These are phyloP conservation scores for Boechera retrofracta DNA, from an alignment of 345 rosid species.

Conservation along the genomic window DNA sequence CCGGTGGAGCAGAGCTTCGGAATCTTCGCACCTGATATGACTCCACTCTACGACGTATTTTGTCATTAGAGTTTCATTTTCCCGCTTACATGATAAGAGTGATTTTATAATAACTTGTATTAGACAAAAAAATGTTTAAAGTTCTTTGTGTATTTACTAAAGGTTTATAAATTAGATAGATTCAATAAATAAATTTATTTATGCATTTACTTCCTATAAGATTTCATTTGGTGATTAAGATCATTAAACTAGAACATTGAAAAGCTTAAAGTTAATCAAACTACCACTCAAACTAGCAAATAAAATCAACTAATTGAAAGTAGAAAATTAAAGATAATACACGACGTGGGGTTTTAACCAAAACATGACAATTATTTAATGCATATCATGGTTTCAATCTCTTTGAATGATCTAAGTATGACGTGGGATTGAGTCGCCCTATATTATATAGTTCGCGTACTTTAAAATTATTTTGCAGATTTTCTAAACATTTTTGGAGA, in stretches of 20 bases:
- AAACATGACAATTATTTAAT: not conserved
- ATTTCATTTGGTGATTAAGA: not conserved
- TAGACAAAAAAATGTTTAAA: too few relatives aligned
- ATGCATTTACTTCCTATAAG: not conserved
- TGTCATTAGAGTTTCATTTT: not conserved
- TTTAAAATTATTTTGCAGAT: not conserved
- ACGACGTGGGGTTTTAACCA: not conserved
- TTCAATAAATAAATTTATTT: not conserved
- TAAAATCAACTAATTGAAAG: not conserved
- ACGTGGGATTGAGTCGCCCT: not conserved
- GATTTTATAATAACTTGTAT: too few relatives aligned
- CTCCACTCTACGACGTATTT: slow-evolving; percentile 33
- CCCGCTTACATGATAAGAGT: not conserved
- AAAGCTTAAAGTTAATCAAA: not conserved
- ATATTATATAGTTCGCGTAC: too few relatives aligned
- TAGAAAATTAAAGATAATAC: not conserved
- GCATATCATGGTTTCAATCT: not conserved
- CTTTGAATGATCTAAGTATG: not conserved
- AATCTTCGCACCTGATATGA: slow-evolving; percentile 37
- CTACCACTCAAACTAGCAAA: not conserved
- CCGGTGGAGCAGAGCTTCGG: slow-evolving; percentile 44
- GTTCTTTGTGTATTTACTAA: not conserved
- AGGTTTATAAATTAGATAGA: not conserved
- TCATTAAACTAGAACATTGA: not conserved
- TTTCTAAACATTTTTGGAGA: not conserved